Conservation (phyloP, 1,284 basidiomycete species). For the Mycena sp. region DNA sequence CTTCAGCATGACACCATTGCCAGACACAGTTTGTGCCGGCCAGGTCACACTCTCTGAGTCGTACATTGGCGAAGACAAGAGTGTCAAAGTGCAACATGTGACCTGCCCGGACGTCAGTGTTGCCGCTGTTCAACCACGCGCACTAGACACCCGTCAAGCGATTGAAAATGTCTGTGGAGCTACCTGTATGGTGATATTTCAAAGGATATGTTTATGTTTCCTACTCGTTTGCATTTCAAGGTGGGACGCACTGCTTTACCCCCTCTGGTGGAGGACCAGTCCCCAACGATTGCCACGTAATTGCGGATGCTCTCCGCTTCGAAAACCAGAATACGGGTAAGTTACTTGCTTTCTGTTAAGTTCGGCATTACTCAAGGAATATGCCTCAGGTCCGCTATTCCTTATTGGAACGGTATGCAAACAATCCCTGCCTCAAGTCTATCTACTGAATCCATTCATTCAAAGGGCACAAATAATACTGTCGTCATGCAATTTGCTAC, state of each 20-base stretch:
- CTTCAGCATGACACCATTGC: too few relatives aligned
- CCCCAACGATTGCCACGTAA: constrained; percentile 56
- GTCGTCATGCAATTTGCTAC: constrained; percentile 45
- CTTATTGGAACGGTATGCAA: constrained; percentile 37
- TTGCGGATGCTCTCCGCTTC: constrained; percentile 56
- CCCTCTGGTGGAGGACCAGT: constrained; percentile 56
- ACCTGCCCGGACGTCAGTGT: constrained; percentile 39
- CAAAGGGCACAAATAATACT: constrained; percentile 43
- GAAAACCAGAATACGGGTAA: constrained; percentile 56
- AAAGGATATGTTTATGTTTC: too few relatives aligned
- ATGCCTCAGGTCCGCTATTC: constrained; percentile 43
- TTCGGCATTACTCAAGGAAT: background rate
- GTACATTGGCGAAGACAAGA: constrained; percentile 47
- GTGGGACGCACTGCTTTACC: constrained; percentile 53
- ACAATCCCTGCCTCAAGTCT: constrained; percentile 2
- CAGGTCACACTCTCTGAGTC: constrained; percentile 25
- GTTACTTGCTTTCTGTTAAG: background rate
- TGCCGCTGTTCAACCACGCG: background rate
- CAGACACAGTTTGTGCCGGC: constrained; percentile 8
- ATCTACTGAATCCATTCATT: background rate
- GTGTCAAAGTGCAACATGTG: constrained; percentile 44
- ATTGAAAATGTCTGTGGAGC: constrained; percentile 51
- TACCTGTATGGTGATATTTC: constrained; percentile 43
- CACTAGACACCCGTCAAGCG: constrained; percentile 31
- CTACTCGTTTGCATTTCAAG: constrained; percentile 39